Base-by-base conservation (phyloP, 768 basidiomycete species). In the Lentinus tigrinus region DNA sequence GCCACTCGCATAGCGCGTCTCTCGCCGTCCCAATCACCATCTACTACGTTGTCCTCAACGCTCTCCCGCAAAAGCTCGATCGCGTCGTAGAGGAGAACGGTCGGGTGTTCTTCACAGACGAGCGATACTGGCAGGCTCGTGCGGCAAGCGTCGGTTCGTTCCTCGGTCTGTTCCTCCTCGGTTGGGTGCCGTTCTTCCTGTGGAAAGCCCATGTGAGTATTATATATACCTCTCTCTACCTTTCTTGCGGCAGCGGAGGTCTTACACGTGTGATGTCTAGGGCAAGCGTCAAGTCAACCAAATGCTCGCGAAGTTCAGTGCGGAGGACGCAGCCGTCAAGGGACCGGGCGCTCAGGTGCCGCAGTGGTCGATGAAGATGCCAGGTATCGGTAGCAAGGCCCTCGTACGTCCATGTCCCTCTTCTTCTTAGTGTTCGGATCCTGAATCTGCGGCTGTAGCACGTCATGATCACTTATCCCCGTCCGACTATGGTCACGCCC, bases 191-290 rank as follows among this genome's bases (percentile, higher is more conserved):
- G 6, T 65, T 81, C 40, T 44, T 74, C 39, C 42, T 77, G 23
- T 84, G 81, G 81, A 84, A 85, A 58, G 73, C 54, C 74, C 77
- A 40, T 39, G 77, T 75, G n/a, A 28, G 37, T 40, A 31, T 16
- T 40, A n/a, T 36, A 13, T n/a, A 27, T 19, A 47, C 50, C 34
- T 19, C 8, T 16, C 3, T n/a, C 53, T 19, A 26, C 16, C 21
- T 1, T 10, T 52, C 16, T 36, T 7, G 37, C 23, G 16, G 19
- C 16, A n/a, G 34, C 23, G 46, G 17, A 17, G 17, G 19, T 38
- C 26, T 17, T 24, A 38, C 16, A 14, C 44, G 34, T 16, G 47
- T 4, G 44, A 2, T 50, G 13, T 55, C n/a, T 57, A 82, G 80
- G 81, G 83, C 47, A 77, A 72, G 55, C 62, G 63, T 26, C 74